Percentiles rank a stretch among this genome's conserved stretches.
phyloP scores from a whole-genome alignment of 202 grass and related monocot genomes.

The Schoenoplectus triqueter region DNA sequence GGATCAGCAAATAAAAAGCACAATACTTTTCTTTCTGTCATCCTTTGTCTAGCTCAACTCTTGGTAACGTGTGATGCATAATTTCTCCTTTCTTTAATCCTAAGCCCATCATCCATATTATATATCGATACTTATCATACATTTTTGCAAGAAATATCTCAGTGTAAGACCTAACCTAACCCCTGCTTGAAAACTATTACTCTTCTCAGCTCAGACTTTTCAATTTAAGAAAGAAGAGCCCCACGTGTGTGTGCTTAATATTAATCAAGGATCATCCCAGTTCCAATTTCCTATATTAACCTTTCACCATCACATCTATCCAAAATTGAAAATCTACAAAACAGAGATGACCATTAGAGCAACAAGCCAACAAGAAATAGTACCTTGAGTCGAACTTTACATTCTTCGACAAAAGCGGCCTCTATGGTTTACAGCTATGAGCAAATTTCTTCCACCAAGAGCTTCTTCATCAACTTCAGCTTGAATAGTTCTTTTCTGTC shows the following conservation, averaged over 20 bases:
- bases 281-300: neutral
- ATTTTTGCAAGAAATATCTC: neutral
- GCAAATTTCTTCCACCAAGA: too few relatives aligned
- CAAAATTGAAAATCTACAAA: neutral
- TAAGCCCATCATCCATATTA: neutral
- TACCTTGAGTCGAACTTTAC: neutral
- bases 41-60: neutral
- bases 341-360: neutral
- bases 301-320: neutral
- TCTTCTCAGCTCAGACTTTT: neutral
- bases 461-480: neutral
- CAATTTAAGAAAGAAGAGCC: neutral
- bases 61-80: neutral
- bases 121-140: neutral
- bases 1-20: too few relatives aligned
- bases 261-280: neutral
- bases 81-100: neutral
- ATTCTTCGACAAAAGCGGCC: neutral
- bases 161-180: neutral
- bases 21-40: too few relatives aligned
- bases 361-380: neutral
- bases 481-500: too few relatives aligned
- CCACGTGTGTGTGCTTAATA: neutral
- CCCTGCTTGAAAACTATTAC: neutral
- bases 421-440: neutral